Conservation (phyloP, 192 early-diverging fungal species). For the Diversispora epigaea region DNA sequence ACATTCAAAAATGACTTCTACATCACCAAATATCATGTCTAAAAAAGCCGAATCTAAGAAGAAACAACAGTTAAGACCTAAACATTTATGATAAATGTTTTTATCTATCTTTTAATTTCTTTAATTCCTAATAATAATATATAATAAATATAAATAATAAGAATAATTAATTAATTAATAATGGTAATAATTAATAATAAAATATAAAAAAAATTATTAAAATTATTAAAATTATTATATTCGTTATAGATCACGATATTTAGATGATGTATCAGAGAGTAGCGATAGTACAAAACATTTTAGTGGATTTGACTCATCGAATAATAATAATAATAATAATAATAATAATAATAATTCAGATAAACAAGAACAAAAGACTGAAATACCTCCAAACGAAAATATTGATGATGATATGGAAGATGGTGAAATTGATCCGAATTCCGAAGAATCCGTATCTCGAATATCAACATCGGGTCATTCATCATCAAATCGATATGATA, state of each 20-base stretch:
- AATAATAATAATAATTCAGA: background rate
- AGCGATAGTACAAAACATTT: background rate
- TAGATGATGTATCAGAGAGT: background rate
- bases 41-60: background rate
- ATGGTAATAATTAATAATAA: no score
- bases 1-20: background rate
- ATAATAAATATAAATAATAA: no score
- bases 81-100: no score
- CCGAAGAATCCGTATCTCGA: background rate
- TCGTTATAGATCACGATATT: background rate
- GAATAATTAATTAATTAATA: no score
- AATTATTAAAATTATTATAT: no score
- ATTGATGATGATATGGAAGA: constrained; percentile 14
- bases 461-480: background rate
- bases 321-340: no score
- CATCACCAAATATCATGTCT: background rate
- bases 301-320: background rate
- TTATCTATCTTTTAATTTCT: no score
- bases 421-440: constrained; percentile 11
- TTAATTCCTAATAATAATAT: no score
- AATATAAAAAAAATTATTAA: no score
- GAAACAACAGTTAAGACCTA: background rate
- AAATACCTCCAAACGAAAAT: background rate
- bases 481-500: background rate
- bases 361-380: background rate